Conservation (phyloP, 2,329 filamentous ascomycete genomes). For the Triangularia setosa region DNA sequence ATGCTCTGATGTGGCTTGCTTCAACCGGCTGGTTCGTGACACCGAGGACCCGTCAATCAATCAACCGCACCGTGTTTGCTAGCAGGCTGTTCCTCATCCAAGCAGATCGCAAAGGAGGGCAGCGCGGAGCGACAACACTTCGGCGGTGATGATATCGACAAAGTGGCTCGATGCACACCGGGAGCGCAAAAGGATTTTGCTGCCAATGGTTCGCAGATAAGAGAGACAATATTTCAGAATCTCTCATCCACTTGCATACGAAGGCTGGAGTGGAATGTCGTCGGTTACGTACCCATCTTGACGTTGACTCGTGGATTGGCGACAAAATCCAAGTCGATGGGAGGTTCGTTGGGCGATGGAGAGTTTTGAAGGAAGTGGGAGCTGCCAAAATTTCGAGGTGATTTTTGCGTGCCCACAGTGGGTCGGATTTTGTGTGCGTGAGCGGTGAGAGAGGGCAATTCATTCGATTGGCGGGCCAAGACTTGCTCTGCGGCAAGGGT, state of each 20-base stretch:
- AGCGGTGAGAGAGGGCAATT: slow-evolving; percentile 20
- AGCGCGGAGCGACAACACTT: neutral
- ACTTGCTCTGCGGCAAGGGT: neutral
- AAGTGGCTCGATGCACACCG: slow-evolving; percentile 12
- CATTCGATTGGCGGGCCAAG: neutral
- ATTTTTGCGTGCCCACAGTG: slow-evolving; percentile 16
- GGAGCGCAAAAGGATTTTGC: slow-evolving; percentile 18
- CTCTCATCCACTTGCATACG: slow-evolving; percentile 49
- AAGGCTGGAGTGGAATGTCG: slow-evolving; percentile 36
- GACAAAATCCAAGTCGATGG: slow-evolving; percentile 28
- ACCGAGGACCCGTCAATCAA: slow-evolving; percentile 9
- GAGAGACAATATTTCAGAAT: slow-evolving; percentile 23
- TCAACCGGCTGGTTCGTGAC: slow-evolving; percentile 15
- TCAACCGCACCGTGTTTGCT: neutral
- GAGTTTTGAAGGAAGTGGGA: slow-evolving; percentile 8
- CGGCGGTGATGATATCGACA: slow-evolving; percentile 3
- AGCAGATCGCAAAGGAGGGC: slow-evolving; percentile 1
- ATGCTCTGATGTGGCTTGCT: slow-evolving; percentile 51
- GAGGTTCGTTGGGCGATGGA: slow-evolving; percentile 23
- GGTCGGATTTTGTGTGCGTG: slow-evolving; percentile 19
- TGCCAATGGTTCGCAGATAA: slow-evolving; percentile 28
- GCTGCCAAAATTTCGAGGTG: slow-evolving; percentile 15
- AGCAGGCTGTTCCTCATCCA: neutral
- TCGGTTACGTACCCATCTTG: slow-evolving; percentile 59
- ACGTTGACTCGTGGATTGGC: slow-evolving; percentile 38